phyloP scores from a whole-genome alignment of 805 yeast genomes.

The Pichia exigua region DNA sequence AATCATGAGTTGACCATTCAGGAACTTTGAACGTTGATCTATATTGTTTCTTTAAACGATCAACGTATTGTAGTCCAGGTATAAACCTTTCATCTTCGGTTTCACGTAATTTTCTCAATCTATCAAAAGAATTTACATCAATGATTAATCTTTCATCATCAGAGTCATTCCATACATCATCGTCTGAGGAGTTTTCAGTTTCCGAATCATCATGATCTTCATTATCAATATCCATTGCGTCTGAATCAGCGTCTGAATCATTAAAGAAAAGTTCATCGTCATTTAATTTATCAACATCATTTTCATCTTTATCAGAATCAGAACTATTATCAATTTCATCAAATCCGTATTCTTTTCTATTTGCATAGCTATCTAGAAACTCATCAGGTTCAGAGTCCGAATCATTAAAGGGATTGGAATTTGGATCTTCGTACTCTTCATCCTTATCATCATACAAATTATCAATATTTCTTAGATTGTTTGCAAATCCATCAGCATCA shows the following conservation, averaged over 20 bases:
- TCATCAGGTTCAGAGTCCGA: slow-evolving; percentile 29
- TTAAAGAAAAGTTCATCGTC: slow-evolving; percentile 49
- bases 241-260: slow-evolving; percentile 35
- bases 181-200: slow-evolving; percentile 21
- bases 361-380: slow-evolving; percentile 33
- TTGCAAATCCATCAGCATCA: slow-evolving; percentile 67
- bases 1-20: slow-evolving; percentile 62
- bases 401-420: slow-evolving; percentile 17
- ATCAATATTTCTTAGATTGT: slow-evolving; percentile 53
- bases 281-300: slow-evolving; percentile 27
- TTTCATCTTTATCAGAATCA: slow-evolving; percentile 28
- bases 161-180: slow-evolving; percentile 75
- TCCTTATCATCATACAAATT: slow-evolving; percentile 44
- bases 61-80: slow-evolving; percentile 28
- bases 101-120: slow-evolving; percentile 63
- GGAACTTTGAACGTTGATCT: slow-evolving; percentile 75
- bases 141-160: slow-evolving; percentile 75
- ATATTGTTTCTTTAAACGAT: slow-evolving; percentile 50
- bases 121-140: slow-evolving; percentile 51
- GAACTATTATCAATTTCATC: slow-evolving; percentile 27
- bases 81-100: slow-evolving; percentile 32
- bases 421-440: slow-evolving; percentile 22
- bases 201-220: slow-evolving; percentile 26
- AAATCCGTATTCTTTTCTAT: slow-evolving; percentile 35
- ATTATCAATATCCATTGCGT: slow-evolving; percentile 29